Evolutionary conservation across 2,329 filamentous ascomycete species (phyloP).

Genomic region (Diplodia seriata): DNA sequence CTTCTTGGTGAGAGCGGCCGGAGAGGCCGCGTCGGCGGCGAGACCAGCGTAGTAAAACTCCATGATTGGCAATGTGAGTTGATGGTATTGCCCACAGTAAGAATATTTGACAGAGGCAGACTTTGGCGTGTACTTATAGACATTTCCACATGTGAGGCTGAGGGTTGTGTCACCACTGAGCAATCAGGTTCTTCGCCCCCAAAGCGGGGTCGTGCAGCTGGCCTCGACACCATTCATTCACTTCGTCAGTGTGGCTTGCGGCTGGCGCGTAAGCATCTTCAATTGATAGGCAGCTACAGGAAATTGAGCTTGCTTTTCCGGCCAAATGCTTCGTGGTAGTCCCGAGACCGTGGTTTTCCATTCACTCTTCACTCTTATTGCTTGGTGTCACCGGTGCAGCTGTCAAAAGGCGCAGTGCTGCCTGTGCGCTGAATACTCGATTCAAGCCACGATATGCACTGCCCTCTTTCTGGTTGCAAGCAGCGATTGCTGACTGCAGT

Average conservation of each 20-base stretch:
- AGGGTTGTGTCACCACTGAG: neutral
- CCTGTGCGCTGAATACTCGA: neutral
- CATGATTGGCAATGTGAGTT: neutral
- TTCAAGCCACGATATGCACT: neutral
- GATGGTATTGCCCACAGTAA: neutral
- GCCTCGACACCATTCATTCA: neutral
- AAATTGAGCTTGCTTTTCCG: neutral
- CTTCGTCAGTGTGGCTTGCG: conserved; percentile 6
- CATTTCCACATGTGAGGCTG: neutral
- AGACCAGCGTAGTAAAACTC: neutral
- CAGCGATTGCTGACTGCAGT: neutral
- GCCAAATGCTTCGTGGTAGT: neutral
- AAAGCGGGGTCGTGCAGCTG: neutral
- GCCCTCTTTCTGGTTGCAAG: neutral
- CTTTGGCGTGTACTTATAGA: neutral
- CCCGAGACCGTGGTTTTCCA: neutral
- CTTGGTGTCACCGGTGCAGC: neutral
- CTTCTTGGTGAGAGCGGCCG: neutral
- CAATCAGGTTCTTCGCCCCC: neutral
- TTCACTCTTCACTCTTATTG: neutral
- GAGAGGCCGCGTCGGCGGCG: neutral
- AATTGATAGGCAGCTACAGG: neutral
- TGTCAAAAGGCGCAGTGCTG: neutral
- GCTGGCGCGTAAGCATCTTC: neutral
- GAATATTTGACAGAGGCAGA: neutral